phyloP scores from a whole-genome alignment of 305 asterid species.

The Rubia peregrina region DNA sequence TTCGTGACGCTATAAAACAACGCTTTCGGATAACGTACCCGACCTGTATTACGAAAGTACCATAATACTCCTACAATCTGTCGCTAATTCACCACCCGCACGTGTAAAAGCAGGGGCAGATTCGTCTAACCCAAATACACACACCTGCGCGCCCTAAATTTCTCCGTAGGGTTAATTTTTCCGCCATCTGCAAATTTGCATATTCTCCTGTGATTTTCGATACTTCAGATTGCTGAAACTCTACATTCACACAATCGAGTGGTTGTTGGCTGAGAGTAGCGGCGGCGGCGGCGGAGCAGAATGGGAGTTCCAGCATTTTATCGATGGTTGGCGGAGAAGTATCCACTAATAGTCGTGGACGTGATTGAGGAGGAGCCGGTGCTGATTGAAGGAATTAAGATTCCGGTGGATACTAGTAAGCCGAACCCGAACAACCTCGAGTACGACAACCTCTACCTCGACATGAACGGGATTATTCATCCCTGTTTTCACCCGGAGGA shows the following conservation, averaged over 20 bases:
- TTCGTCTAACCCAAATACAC: not conserved
- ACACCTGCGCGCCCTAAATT: constrained; percentile 10
- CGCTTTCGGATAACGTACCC: not conserved
- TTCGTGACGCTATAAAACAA: not conserved
- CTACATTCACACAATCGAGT: not conserved
- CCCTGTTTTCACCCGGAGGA: constrained; percentile 98
- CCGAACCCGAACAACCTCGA: constrained; percentile 79
- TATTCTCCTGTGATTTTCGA: not conserved
- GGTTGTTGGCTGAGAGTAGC: constrained; percentile 5
- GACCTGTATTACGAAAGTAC: not conserved
- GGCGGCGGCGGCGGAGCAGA: constrained; percentile 1
- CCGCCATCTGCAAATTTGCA: constrained; percentile 9
- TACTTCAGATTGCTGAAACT: not conserved
- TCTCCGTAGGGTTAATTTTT: not conserved
- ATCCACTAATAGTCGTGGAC: constrained; percentile 76
- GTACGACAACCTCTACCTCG: constrained; percentile 81
- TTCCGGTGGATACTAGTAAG: constrained; percentile 86
- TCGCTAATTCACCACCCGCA: not conserved
- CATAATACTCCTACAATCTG: not conserved
- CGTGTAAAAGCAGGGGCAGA: not conserved
- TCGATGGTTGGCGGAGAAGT: constrained; percentile 98
- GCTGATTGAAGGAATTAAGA: constrained; percentile 54
- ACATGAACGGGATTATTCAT: constrained; percentile 90
- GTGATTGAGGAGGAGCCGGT: constrained; percentile 80
- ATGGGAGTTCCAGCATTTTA: constrained; percentile 99